These are phyloP conservation scores for Paraleonurus japonicus DNA, from an alignment of 257 asterid species.

Conservation along the genomic window DNA sequence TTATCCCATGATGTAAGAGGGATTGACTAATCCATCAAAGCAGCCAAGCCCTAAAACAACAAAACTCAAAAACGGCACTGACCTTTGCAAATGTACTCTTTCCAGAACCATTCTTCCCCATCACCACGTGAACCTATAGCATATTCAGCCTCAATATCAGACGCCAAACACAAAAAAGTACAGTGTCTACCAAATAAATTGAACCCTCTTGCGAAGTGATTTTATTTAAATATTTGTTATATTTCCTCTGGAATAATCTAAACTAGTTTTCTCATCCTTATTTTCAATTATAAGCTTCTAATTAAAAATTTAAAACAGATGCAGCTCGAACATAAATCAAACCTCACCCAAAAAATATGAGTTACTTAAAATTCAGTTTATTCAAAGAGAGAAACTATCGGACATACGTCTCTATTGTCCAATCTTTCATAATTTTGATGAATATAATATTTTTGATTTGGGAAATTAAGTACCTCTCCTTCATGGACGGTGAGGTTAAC, in stretches of 20 bases:
- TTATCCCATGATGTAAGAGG: no score
- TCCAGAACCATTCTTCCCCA: constrained; percentile 99
- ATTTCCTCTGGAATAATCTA: background rate
- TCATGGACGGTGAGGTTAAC: constrained; percentile 79
- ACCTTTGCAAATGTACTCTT: constrained; percentile 99
- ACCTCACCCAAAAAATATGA: no score
- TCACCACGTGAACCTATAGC: constrained; percentile 84
- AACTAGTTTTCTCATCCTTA: background rate
- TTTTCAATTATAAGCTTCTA: constrained; percentile 13
- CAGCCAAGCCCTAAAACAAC: no score
- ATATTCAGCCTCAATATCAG: constrained; percentile 28
- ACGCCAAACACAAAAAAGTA: background rate
- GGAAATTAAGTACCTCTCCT: constrained; percentile 70
- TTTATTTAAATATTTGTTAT: background rate
- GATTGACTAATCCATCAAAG: no score
- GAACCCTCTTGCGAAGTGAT: background rate
- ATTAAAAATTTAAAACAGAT: constrained; percentile 7
- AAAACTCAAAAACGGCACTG: constrained; percentile 32
- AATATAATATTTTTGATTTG: background rate
- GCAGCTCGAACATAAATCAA: background rate
- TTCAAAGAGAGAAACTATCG: background rate
- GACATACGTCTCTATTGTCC: background rate
- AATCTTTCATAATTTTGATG: background rate
- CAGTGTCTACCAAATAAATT: background rate
- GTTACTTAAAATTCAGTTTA: background rate